These are phyloP conservation scores for Pseudogymnoascus sp. DNA, from an alignment of 2,329 filamentous ascomycete species.

Conservation along the genomic window DNA sequence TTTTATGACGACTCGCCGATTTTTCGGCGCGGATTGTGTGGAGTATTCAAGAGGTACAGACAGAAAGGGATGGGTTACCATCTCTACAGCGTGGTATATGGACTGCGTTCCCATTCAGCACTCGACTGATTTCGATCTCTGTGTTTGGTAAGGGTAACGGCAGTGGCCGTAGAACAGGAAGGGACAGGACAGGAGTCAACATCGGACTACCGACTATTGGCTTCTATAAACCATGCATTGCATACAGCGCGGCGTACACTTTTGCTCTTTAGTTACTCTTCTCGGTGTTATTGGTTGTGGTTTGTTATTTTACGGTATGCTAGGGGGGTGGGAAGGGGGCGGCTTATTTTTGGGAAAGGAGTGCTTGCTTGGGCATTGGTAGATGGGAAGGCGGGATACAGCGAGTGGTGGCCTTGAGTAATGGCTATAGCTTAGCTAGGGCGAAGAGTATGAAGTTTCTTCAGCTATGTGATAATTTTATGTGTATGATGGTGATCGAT, in stretches of 20 bases:
- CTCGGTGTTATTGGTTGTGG: neutral
- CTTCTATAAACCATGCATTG: neutral
- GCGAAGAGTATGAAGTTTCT: constrained; percentile 2
- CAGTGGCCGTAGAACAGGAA: neutral
- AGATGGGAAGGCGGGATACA: neutral
- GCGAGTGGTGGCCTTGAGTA: neutral
- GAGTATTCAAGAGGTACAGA: neutral
- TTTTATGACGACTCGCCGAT: neutral
- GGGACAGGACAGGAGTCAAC: neutral
- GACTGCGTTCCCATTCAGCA: neutral
- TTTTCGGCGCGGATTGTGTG: neutral
- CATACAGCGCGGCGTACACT: constrained; percentile 6
- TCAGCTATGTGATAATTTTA: neutral
- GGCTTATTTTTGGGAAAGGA: neutral
- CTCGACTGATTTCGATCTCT: neutral
- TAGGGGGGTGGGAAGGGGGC: neutral
- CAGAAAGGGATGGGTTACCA: neutral
- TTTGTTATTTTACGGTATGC: neutral
- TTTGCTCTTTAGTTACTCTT: neutral
- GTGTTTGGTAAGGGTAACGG: neutral
- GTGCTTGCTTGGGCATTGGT: neutral
- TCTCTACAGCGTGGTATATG: neutral
- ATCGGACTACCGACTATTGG: neutral
- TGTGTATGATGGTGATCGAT: neutral
- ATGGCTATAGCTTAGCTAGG: neutral